phyloP scores from a whole-genome alignment of 352 stramenopile genomes.

The Phytopythium montanum region DNA sequence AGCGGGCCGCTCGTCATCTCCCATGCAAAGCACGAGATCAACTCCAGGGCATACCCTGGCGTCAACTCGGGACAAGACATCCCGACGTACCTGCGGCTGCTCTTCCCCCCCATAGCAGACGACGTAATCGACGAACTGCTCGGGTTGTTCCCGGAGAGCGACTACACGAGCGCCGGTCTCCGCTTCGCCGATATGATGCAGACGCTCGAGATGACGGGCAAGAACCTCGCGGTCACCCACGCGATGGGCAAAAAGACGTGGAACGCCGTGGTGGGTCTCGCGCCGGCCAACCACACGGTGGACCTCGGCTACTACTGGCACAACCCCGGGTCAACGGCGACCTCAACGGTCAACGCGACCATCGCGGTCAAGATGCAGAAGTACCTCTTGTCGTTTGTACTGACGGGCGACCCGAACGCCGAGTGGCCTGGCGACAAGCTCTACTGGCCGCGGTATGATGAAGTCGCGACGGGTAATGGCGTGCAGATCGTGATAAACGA shows the following conservation, averaged over 20 bases:
- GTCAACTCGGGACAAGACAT: conserved; percentile 17
- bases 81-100: conserved; percentile 17
- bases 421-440: conserved; percentile 19
- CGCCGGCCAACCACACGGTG: conserved; percentile 10
- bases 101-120: conserved; percentile 21
- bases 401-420: conserved; percentile 18
- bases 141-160: conserved; percentile 15
- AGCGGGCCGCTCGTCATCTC: conserved; percentile 22
- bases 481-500: conserved; percentile 21
- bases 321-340: background rate
- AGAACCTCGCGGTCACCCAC: conserved; percentile 17
- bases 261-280: conserved; percentile 18
- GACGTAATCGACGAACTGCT: conserved; percentile 15
- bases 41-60: conserved; percentile 10
- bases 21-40: conserved; percentile 19
- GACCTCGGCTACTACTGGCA: conserved; percentile 28
- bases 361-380: conserved; percentile 24
- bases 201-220: conserved; percentile 18
- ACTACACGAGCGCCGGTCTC: conserved; percentile 20
- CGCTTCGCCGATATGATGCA: conserved; percentile 25
- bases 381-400: conserved; percentile 21
- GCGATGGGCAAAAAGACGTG: conserved; percentile 23
- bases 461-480: conserved; percentile 7
- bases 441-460: conserved; percentile 20
- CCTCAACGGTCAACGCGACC: conserved; percentile 16